These are phyloP conservation scores for Ceriops tagal DNA, from an alignment of 345 rosid species.

Conservation along the genomic window DNA sequence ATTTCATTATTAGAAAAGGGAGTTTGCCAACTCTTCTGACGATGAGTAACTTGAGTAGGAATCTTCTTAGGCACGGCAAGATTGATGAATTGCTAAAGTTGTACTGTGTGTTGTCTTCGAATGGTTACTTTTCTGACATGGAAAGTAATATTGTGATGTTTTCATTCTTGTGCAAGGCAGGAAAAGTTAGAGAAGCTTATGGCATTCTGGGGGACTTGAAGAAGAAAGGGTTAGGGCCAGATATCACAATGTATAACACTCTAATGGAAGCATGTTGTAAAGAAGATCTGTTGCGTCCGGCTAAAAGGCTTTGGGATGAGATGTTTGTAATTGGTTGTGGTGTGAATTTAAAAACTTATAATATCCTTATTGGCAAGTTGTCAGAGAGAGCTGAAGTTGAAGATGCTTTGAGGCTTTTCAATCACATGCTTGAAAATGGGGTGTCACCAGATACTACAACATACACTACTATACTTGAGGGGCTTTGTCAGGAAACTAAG, in stretches of 20 bases:
- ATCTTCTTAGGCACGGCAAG: conserved; percentile 57
- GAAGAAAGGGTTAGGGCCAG: conserved; percentile 63
- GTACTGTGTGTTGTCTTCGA: conserved; percentile 45
- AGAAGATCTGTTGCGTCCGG: conserved; percentile 81
- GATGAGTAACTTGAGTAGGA: conserved; percentile 61
- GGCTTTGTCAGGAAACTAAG: conserved; percentile 62
- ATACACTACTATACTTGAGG: conserved; percentile 51
- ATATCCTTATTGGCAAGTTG: conserved; percentile 59
- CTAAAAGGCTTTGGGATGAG: conserved; percentile 91
- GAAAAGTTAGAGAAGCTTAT: conserved; percentile 75
- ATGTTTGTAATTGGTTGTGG: conserved; percentile 73
- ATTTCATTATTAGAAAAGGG: conserved; percentile 50
- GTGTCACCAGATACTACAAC: conserved; percentile 56
- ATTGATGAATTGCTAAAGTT: conserved; percentile 48
- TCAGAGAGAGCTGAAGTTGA: conserved; percentile 64
- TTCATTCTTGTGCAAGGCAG: conserved; percentile 64
- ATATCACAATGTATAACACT: conserved; percentile 56
- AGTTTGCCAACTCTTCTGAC: conserved; percentile 55
- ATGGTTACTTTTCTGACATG: conserved; percentile 45
- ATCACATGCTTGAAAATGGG: conserved; percentile 63
- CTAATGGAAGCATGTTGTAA: conserved; percentile 82
- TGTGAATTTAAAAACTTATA: conserved; percentile 61
- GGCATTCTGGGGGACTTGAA: conserved; percentile 73
- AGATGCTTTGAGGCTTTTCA: conserved; percentile 63
- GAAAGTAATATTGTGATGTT: conserved; percentile 61